Conservation (phyloP, 768 basidiomycete species). For the Suillus luteus region DNA sequence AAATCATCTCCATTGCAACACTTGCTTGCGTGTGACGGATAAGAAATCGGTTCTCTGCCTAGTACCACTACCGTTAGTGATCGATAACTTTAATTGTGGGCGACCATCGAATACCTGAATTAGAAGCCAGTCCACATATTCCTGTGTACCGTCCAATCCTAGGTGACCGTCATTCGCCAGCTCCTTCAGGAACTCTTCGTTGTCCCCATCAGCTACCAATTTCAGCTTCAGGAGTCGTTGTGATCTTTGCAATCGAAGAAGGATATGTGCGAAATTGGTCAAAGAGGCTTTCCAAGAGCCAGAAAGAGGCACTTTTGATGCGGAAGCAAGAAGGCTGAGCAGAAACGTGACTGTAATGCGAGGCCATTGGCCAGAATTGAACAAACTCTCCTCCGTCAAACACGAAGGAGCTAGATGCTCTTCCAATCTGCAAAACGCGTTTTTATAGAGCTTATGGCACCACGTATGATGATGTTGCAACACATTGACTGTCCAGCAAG, state of each 20-base stretch:
- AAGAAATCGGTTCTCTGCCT: conserved; percentile 30
- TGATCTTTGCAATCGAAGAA: conserved; percentile 38
- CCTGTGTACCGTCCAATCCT: conserved; percentile 19
- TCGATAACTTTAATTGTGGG: neutral
- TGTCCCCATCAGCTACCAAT: conserved; percentile 7
- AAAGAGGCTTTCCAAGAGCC: conserved; percentile 33
- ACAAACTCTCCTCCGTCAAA: conserved; percentile 16
- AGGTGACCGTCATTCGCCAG: conserved; percentile 20
- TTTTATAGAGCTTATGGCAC: conserved; percentile 3
- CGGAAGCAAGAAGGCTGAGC: conserved; percentile 31
- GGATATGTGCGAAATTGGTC: conserved; percentile 26
- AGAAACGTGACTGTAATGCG: conserved; percentile 32
- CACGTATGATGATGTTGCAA: conserved; percentile 8
- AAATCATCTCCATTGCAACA: conserved; percentile 36
- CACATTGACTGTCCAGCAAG: neutral
- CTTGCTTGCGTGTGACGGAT: conserved; percentile 29
- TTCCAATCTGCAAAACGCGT: conserved; percentile 3
- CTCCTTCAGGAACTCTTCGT: conserved; percentile 22
- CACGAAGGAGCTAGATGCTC: conserved; percentile 17
- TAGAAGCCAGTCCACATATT: conserved; percentile 25
- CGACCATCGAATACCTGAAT: conserved; percentile 16
- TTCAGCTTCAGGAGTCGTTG: conserved; percentile 31
- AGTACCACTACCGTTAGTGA: conserved; percentile 10
- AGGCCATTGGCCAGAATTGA: conserved; percentile 36
- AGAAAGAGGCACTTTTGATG: conserved; percentile 16